A percentile compares a stretch with the other conserved stretches of the same genome.
Conservation (phyloP, 1,284 basidiomycete genomes). For the Rugosomyces carneus region DNA sequence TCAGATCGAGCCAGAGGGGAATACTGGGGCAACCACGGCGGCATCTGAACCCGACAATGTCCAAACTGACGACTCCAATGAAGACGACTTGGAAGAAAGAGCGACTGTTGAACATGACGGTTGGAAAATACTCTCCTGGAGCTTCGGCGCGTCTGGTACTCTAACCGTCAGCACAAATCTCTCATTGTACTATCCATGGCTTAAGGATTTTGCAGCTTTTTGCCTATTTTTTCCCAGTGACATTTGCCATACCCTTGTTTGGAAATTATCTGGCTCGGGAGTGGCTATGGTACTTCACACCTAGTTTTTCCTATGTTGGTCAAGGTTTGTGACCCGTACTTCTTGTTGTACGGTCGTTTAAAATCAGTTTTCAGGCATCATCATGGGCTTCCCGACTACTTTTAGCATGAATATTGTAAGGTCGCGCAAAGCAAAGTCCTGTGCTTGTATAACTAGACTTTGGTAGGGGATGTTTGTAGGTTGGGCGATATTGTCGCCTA, state of each 20-base stretch:
- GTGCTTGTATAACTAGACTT: not conserved
- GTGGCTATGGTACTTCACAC: conserved; percentile 95
- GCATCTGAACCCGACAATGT: conserved; percentile 14
- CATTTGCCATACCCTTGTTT: conserved; percentile 90
- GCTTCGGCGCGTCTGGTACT: conserved; percentile 64
- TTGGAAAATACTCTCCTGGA: conserved; percentile 69
- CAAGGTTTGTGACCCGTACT: conserved; percentile 50
- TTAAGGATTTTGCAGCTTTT: conserved; percentile 47
- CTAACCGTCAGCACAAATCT: conserved; percentile 55
- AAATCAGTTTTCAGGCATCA: conserved; percentile 59
- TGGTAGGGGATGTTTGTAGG: conserved; percentile 87
- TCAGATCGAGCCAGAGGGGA: conserved; percentile 29
- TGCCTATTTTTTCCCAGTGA: conserved; percentile 82
- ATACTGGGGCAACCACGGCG: conserved; percentile 13
- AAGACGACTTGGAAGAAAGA: conserved; percentile 26
- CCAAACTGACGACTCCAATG: conserved; percentile 6
- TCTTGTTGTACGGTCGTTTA: not conserved
- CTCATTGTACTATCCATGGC: not conserved
- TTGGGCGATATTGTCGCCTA: conserved; percentile 87
- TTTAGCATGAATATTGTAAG: conserved; percentile 85
- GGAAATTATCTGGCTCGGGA: conserved; percentile 79
- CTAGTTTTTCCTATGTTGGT: conserved; percentile 86
- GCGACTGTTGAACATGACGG: conserved; percentile 52
- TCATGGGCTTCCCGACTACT: conserved; percentile 96
- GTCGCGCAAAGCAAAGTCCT: not conserved